Base-by-base conservation (phyloP, 192 early-diverging fungal species). In the Gigaspora rosea region DNA sequence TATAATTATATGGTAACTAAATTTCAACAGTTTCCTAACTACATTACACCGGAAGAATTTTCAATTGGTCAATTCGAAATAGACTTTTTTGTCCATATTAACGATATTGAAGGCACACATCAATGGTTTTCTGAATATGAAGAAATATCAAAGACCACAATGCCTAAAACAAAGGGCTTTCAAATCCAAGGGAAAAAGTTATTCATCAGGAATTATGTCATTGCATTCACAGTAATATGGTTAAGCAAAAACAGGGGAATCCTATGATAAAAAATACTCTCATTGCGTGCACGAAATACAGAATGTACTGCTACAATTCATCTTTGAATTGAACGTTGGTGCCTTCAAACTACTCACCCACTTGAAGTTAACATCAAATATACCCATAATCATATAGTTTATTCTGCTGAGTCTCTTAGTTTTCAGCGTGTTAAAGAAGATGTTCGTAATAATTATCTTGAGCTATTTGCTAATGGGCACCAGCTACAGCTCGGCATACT, bases 301-400 rank as follows among this genome's bases (percentile, higher is more conserved):
- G 10, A 49, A 0, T 68, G 66, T 68, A 48, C 13, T 7, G 66
- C 66, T 46, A 67, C 0, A 8, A 47, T 67, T 67, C 41, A 67
- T 67, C 0, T 67, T 67, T 10, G 11, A 67, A 16, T 68, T 4
- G 46, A 68, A 49, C 18, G 4, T n/a, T n/a, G 1, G 46, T 2
- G 20, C 10, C 66, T 68, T 68, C 13, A 4, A 68, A 11, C 33
- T 49, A 68, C 46, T 0, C 41, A 68, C 46, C 66, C 66, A 27
- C 46, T 68, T 46, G 66, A 68, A 68, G 46, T 68, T 48, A 68
- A 20, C 46, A 68, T 68, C 8, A 68, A 49, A 7, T 68, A 7
- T 68, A 68, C 46, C 0, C 66, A 47, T 27, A 68, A 68, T 16
- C 46, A 68, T 68, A 41, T 68, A 22, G 8, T 68, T 6, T 46